These are phyloP conservation scores for Triticum aestivum DNA, from an alignment of 176 grass and related monocot genomes.

Conservation along the genomic window DNA sequence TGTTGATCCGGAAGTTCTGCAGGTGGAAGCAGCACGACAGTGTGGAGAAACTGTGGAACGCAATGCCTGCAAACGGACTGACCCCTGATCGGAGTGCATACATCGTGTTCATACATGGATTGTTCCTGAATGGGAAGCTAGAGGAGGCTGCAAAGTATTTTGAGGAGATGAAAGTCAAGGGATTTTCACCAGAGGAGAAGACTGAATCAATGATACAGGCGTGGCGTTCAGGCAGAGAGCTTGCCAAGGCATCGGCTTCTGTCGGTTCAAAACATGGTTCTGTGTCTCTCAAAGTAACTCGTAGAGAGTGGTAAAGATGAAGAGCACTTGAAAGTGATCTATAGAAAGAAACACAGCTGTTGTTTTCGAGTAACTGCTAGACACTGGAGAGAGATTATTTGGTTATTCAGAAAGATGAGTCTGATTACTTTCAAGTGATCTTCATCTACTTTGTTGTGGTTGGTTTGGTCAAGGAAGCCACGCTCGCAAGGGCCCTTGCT, in stretches of 20 bases:
- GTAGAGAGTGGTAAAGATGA: slow-evolving; percentile 18
- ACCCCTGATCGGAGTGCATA: slow-evolving; percentile 77
- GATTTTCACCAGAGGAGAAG: slow-evolving; percentile 65
- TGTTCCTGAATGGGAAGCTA: slow-evolving; percentile 75
- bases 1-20: slow-evolving; percentile 83
- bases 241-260: slow-evolving; percentile 23
- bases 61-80: slow-evolving; percentile 64
- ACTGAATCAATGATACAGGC: slow-evolving; percentile 74
- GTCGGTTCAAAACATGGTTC: slow-evolving; percentile 9
- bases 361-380: slow-evolving; percentile 13
- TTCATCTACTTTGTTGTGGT: not conserved
- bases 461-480: not conserved
- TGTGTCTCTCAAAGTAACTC: slow-evolving; percentile 29
- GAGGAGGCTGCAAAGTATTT: slow-evolving; percentile 68
- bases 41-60: slow-evolving; percentile 65
- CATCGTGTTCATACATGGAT: slow-evolving; percentile 69
- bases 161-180: slow-evolving; percentile 76
- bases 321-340: not conserved
- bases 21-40: slow-evolving; percentile 69
- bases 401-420: not conserved
- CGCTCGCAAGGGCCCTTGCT: not conserved
- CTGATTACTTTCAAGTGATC: not conserved
- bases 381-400: not conserved
- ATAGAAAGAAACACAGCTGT: not conserved
- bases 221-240: slow-evolving; percentile 57